Evolutionary conservation across 2,329 filamentous ascomycete genomes (phyloP), one percentile per base, ranked within the genome.

Genomic region (Myrmaecium sp.): DNA sequence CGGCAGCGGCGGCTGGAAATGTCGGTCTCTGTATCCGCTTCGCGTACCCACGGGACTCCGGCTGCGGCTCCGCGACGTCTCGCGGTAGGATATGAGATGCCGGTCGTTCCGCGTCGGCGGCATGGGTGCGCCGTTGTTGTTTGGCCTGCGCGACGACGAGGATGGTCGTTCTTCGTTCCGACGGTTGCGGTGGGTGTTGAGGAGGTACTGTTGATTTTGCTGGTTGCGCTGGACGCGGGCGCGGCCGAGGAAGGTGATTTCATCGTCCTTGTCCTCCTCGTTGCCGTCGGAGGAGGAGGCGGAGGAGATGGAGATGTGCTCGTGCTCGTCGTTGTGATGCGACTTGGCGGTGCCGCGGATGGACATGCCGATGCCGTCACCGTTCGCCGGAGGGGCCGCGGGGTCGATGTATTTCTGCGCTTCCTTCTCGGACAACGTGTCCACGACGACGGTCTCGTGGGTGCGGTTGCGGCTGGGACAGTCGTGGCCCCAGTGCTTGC

Each of bases 401-500:
- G 28, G 33, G 17, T 27, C 26, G 13, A 31, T 19, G 21, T 28
- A 36, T 4, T 20, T 25, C 17, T 26, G 28, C 7, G 32, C 33
- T 17, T 34, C 23, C 13, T 32, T 36, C 7, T 27, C 27, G 6
- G 33, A 36, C 14, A 34, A 36, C 12, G 26, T 27, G 17, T 29
- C 26, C 6, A 14, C 12, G 15, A 14, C 14, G 18, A 23, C 10
- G n/a, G 6, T 26, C 12, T 6, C 13, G 21, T n/a, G n/a, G n/a
- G n/a, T n/a, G 14, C 14, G 14, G 17, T 20, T 23, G 2, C 22
- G 22, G 15, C 29, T 21, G 9, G 26, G 34, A 24, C 71, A 76
- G 29, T 72, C 68, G 8, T 59, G 54, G 2, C 65, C 63, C 40
- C 62, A 74, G 42, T 76, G 71, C 5, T 57, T 56, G 15, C 50